These are phyloP conservation scores for Starmerella stigmatis DNA, from an alignment of 805 yeast genomes.

Conservation along the genomic window DNA sequence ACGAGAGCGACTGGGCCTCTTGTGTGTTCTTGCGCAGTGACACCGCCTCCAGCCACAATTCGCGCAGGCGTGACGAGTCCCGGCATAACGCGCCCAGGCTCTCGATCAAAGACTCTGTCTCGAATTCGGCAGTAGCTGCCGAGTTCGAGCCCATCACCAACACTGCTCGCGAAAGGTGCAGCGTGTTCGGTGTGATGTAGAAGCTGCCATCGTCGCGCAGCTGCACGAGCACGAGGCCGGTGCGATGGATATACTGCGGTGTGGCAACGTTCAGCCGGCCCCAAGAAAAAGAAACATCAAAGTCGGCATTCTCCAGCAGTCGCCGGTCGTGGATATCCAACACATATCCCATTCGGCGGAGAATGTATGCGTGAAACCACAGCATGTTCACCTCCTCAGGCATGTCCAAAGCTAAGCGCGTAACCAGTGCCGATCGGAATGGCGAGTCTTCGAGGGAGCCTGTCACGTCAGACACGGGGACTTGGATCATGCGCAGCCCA, in stretches of 20 bases:
- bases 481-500: conserved; percentile 71
- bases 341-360: conserved; percentile 62
- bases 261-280: conserved; percentile 38
- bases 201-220: conserved; percentile 66
- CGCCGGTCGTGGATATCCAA: conserved; percentile 46
- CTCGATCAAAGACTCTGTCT: conserved; percentile 15
- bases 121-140: conserved; percentile 17
- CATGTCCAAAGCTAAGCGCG: conserved; percentile 52
- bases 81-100: conserved; percentile 9
- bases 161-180: conserved; percentile 53
- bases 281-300: conserved; percentile 81
- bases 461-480: conserved; percentile 83
- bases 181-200: conserved; percentile 76
- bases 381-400: conserved; percentile 27
- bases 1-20: conserved; percentile 1
- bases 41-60: conserved; percentile 13
- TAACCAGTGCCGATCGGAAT: conserved; percentile 72
- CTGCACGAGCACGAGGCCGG: conserved; percentile 87
- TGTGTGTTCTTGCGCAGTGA: neutral
- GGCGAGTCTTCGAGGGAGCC: conserved; percentile 69
- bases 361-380: conserved; percentile 66
- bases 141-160: conserved; percentile 14
- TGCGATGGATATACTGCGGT: conserved; percentile 82
- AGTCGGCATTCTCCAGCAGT: conserved; percentile 47
- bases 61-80: conserved; percentile 7